Evolutionary conservation across 352 stramenopile species (phyloP).

Genomic region (Pythium sukuiense): DNA sequence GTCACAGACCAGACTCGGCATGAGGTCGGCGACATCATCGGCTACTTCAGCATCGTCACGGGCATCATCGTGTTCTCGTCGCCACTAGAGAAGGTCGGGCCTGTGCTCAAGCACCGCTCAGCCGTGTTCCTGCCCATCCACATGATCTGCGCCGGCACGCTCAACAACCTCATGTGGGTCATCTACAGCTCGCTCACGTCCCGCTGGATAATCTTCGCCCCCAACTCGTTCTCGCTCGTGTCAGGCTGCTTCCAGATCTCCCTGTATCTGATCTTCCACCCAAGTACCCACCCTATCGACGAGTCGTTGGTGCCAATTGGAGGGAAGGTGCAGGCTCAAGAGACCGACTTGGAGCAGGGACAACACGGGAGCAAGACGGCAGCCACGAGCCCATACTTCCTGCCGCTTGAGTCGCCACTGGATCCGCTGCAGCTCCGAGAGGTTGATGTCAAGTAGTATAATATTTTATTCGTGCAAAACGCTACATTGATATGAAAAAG

Average conservation of each 20-base stretch:
- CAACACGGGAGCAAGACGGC: background rate
- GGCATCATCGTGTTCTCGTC: slow-evolving; percentile 18
- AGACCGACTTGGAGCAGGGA: background rate
- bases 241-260: slow-evolving; percentile 37
- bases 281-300: slow-evolving; percentile 34
- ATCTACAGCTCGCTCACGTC: slow-evolving; percentile 39
- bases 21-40: slow-evolving; percentile 34
- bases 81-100: slow-evolving; percentile 48
- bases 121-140: slow-evolving; percentile 52
- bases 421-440: background rate
- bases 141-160: slow-evolving; percentile 49
- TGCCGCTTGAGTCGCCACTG: background rate
- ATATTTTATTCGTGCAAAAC: no score
- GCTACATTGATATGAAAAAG: no score
- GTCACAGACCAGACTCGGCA: slow-evolving; percentile 34
- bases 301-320: background rate
- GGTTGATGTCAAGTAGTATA: background rate
- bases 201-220: slow-evolving; percentile 55
- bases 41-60: slow-evolving; percentile 26
- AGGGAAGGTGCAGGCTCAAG: background rate
- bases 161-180: slow-evolving; percentile 64
- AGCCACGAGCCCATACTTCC: background rate
- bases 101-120: slow-evolving; percentile 48
- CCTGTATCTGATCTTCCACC: slow-evolving; percentile 50
- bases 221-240: slow-evolving; percentile 40